Evolutionary conservation across 192 early-diverging fungal genomes (phyloP), one percentile per base, ranked within the genome.

Genomic region (Jimgerdemannia flammicorona): DNA sequence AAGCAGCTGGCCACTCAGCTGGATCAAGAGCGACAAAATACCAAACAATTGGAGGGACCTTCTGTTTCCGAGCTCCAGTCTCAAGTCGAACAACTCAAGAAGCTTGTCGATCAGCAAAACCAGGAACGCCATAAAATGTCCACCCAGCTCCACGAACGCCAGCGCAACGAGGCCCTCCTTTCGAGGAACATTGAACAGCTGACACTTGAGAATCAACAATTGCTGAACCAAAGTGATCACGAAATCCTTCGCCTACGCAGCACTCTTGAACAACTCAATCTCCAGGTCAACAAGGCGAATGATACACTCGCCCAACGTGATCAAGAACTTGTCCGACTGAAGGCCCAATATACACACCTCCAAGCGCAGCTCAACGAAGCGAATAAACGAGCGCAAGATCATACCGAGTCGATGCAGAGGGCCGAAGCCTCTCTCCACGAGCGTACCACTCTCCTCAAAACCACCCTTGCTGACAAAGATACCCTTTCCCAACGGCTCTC

Each of bases 1-100:
- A 81, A 82, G 64, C 49, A 59, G 14, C 14, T 59, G 49, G 14
- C 49, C 14, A 14, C 49, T 59, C 49, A 59, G 49, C 49, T 59
- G 8, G 49, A 59, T 59, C 49, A 59, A 59, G 49, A 59, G 14
- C 49, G 49, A 10, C 49, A 59, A 59, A 6, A 59, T 0, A 6
- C 6, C 14, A 59, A 59, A 59, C 49, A 59, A 14, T 14, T 14
- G 49, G 49, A 59, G 14, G 49, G 49, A 59, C 8, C 49, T 14
- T 59, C 49, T 6, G 14, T 14, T 59, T 6, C 49, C 14, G 49
- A 59, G 2, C 49, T 59, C 49, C 49, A 59, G 49, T 59, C 49
- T 59, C 49, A 59, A 59, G 14, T 59, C 49, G 49, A 59, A 59
- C 49, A 59, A 59, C 49, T 59, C 14, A 6, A 59, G 49, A 59